Conservation (phyloP, 2,329 filamentous ascomycete species). For the Pseudohalonectria lignicola region DNA sequence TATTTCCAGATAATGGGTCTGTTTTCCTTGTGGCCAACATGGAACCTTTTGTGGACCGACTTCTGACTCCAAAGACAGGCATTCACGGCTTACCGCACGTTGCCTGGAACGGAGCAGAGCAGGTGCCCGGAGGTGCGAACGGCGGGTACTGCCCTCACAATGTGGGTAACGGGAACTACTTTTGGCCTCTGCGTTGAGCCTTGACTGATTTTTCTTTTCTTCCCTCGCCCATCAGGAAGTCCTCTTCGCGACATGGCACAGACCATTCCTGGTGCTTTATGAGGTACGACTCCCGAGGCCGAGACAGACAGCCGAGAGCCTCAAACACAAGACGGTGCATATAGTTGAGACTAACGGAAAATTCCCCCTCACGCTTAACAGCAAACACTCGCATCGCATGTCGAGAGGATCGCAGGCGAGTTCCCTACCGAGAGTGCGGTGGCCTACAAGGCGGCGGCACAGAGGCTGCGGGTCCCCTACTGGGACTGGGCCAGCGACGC, state of each 20-base stretch:
- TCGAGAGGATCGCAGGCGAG: constrained; percentile 30
- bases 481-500: constrained; percentile 42
- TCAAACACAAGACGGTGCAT: no score
- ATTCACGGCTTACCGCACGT: constrained; percentile 20
- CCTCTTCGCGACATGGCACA: constrained; percentile 44
- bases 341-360: no score
- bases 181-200: no score
- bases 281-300: no score
- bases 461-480: constrained; percentile 34
- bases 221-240: constrained; percentile 24
- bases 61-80: constrained; percentile 8
- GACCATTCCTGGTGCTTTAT: constrained; percentile 40
- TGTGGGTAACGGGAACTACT: no score
- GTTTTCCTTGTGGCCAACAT: not conserved
- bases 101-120: constrained; percentile 22
- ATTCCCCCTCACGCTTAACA: no score
- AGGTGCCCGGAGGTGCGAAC: constrained; percentile 19
- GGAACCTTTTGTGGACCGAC: not conserved
- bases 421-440: constrained; percentile 24
- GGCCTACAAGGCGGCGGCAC: constrained; percentile 31
- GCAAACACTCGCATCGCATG: constrained; percentile 39
- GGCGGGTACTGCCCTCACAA: constrained; percentile 34
- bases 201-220: not conserved
- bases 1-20: constrained; percentile 39
- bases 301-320: no score